Evolutionary conservation across 2,329 filamentous ascomycete species (phyloP).

Genomic region (Hypoxylon sp.): DNA sequence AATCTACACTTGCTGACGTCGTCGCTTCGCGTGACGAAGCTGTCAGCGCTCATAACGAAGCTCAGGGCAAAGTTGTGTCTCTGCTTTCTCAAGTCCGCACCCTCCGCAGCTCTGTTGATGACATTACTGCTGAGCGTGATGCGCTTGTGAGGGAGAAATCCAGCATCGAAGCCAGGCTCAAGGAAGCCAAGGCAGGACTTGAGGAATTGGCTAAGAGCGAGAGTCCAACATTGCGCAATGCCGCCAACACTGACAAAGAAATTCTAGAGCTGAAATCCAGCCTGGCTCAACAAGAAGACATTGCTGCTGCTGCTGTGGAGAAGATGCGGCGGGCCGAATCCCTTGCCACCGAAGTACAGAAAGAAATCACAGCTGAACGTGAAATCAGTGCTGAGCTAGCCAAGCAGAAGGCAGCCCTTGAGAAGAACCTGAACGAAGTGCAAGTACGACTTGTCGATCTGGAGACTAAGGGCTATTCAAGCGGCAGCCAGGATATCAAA

Average conservation of each 20-base stretch:
- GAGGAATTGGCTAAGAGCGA: slow-evolving; percentile 90
- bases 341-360: slow-evolving; percentile 88
- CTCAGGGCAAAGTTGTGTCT: slow-evolving; percentile 91
- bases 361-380: slow-evolving; percentile 88
- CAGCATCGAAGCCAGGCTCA: slow-evolving; percentile 83
- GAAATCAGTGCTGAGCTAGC: slow-evolving; percentile 85
- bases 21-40: slow-evolving; percentile 94
- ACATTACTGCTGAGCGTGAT: slow-evolving; percentile 87
- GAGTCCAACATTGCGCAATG: slow-evolving; percentile 88
- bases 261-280: slow-evolving; percentile 89
- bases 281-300: slow-evolving; percentile 92
- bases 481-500: slow-evolving; percentile 92
- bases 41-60: slow-evolving; percentile 91
- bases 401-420: slow-evolving; percentile 88
- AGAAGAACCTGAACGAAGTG: slow-evolving; percentile 90
- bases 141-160: slow-evolving; percentile 89
- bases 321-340: slow-evolving; percentile 98
- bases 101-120: slow-evolving; percentile 86
- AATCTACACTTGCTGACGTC: slow-evolving; percentile 89
- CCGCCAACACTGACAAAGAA: slow-evolving; percentile 88
- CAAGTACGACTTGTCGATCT: slow-evolving; percentile 92
- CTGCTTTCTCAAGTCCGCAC: slow-evolving; percentile 90
- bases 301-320: slow-evolving; percentile 89
- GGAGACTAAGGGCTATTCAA: slow-evolving; percentile 97
- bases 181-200: slow-evolving; percentile 88